Evolutionary conservation across 2,329 filamentous ascomycete genomes (phyloP).

Genomic region (Daldinia sp.): DNA sequence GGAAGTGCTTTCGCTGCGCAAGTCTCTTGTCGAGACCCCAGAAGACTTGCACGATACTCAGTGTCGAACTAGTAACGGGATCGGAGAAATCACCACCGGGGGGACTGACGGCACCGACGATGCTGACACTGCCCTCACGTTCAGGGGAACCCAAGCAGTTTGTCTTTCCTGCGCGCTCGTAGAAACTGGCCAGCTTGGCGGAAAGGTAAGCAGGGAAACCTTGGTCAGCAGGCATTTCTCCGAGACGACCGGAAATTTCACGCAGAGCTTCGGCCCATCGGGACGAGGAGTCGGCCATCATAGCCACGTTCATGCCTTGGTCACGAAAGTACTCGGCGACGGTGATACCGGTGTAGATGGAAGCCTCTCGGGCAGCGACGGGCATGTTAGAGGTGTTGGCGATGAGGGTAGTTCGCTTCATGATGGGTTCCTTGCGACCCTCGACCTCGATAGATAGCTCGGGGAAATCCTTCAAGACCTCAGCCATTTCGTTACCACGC

Average conservation of each 20-base stretch:
- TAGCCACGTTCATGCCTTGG: conserved; percentile 95
- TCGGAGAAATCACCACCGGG: conserved; percentile 99
- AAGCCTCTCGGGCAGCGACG: conserved; percentile 96
- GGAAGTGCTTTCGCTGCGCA: conserved; percentile 98
- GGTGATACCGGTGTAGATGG: conserved; percentile 96
- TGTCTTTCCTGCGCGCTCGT: conserved; percentile 94
- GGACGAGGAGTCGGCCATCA: conserved; percentile 99
- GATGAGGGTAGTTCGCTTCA: conserved; percentile 99
- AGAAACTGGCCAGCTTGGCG: conserved; percentile 98
- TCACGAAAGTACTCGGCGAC: conserved; percentile 97
- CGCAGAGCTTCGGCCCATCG: conserved; percentile 98
- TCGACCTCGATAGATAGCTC: conserved; percentile 95
- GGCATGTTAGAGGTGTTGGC: conserved; percentile 99
- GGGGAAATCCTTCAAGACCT: conserved; percentile 99
- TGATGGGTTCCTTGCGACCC: conserved; percentile 96
- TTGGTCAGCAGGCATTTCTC: conserved; percentile 99
- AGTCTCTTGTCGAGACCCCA: conserved; percentile 99
- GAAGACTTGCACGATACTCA: conserved; percentile 98
- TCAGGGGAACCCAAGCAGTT: conserved; percentile 87
- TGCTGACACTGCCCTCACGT: conserved; percentile 91
- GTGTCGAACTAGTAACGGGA: conserved; percentile 90
- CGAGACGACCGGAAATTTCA: conserved; percentile 97
- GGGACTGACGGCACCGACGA: conserved; percentile 95
- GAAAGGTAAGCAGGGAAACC: conserved; percentile 98
- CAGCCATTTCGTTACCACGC: conserved; percentile 98